Evolutionary conservation across 225 moss, liverwort and hornwort genomes (phyloP).

Genomic region (Marchantia paleacea): DNA sequence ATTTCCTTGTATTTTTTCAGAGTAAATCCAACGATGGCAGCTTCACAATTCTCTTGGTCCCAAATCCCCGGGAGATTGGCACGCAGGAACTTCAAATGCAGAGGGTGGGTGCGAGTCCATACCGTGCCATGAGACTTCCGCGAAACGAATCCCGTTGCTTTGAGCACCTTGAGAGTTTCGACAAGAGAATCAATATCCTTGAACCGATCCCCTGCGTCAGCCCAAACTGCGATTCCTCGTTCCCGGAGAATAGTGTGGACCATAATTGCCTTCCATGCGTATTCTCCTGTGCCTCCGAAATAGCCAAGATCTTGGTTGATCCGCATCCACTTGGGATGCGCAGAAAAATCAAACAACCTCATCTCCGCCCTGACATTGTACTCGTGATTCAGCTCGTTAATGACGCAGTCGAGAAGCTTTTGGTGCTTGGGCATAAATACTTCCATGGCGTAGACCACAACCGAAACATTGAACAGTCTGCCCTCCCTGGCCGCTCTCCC

Average conservation of each 20-base stretch:
- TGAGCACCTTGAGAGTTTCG: slow-evolving; percentile 41
- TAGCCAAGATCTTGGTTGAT: slow-evolving; percentile 44
- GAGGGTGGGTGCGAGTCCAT: slow-evolving; percentile 42
- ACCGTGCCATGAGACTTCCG: slow-evolving; percentile 34
- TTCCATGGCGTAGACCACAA: slow-evolving; percentile 61
- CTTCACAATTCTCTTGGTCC: slow-evolving; percentile 47
- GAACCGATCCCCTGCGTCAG: slow-evolving; percentile 58
- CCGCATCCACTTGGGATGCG: slow-evolving; percentile 55
- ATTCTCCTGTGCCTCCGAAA: slow-evolving; percentile 61
- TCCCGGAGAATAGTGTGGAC: slow-evolving; percentile 47
- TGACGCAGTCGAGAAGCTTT: slow-evolving; percentile 37
- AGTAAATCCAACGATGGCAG: slow-evolving; percentile 56
- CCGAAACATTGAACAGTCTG: slow-evolving; percentile 37
- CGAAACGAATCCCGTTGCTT: slow-evolving; percentile 41
- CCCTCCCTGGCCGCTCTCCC: slow-evolving; percentile 44
- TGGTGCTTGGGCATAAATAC: slow-evolving; percentile 25
- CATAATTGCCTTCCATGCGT: slow-evolving; percentile 69
- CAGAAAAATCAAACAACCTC: slow-evolving; percentile 46
- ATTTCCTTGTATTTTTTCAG: slow-evolving; percentile 39
- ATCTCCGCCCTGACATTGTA: slow-evolving; percentile 41
- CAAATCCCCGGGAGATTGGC: slow-evolving; percentile 44
- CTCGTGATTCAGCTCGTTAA: slow-evolving; percentile 31
- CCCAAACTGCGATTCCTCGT: slow-evolving; percentile 62
- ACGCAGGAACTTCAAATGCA: slow-evolving; percentile 53
- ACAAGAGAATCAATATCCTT: slow-evolving; percentile 28